Base-by-base conservation (phyloP, 1,139 yeast genomes). In the Nakaseomyces kungkrabaensis region DNA sequence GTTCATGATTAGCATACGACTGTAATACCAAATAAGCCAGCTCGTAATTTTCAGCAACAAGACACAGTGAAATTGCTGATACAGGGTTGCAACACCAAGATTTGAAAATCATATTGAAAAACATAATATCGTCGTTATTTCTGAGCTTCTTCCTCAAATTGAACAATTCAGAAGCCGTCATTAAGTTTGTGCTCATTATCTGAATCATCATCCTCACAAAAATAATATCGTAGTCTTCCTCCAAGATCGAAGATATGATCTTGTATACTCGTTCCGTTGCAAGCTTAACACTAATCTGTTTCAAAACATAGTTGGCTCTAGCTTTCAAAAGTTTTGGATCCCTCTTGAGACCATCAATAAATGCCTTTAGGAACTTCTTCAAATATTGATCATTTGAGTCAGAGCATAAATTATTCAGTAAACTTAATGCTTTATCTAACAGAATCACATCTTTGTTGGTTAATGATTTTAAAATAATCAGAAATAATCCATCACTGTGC, bases 41-140 rank as follows among this genome's bases (percentile, higher is more conserved):
- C 62, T 89, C 95, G 63, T 94, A 92, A 50, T 89, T 88, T 49
- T 92, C 92, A 0, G 97, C 86, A 31, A 92, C 72, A 44, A 94
- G 72, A 60, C 97, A 90, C 36, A 94, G 72, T 0, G 96, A 82
- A 43, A 94, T 72, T 0, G 92, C 88, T 27, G 97, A 92, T 0
- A 95, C 89, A 0, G 96, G 82, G 63, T 89, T 90, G 56, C 85
- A 85, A 59, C 96, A 83, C 98, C 98, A 94, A 51, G 95, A 82
- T 60, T 79, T 82, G 68, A 92, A 94, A 50, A 94, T 72, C 0
- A 83, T 74, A 17, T 86, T 77, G 66, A 94, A 94, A 48, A 90
- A 72, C 32, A 75, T 68, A 73, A 85, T 81, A 51, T 89, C 96
- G 46, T 82, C 85, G 37, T 68, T 65, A 49, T 70, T 69, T 51